Conservation (phyloP, 2,329 filamentous ascomycete genomes). For the Colletotrichum agaves region DNA sequence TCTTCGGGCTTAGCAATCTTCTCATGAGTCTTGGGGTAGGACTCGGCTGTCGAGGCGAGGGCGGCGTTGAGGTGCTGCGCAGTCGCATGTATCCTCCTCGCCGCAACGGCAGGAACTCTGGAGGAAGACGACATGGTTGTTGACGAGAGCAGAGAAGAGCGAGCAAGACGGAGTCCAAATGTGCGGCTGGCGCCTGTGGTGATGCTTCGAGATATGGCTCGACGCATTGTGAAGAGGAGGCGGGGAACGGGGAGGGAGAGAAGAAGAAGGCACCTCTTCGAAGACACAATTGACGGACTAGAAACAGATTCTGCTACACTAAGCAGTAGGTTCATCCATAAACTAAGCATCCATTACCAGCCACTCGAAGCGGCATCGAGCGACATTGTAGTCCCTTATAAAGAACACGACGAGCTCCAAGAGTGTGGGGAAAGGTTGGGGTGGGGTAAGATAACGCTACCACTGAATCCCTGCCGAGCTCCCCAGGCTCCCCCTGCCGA, state of each 20-base stretch:
- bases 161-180: conserved; percentile 42
- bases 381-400: conserved; percentile 37
- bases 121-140: conserved; percentile 39
- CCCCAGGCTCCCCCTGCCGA: conserved; percentile 27
- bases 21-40: conserved; percentile 78
- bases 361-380: conserved; percentile 27
- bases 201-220: conserved; percentile 54
- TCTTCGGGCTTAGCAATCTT: conserved; percentile 74
- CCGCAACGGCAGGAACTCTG: conserved; percentile 49
- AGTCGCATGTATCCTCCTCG: conserved; percentile 67
- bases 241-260: neutral
- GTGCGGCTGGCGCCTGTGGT: conserved; percentile 49
- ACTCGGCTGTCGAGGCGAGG: conserved; percentile 65
- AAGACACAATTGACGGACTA: conserved; percentile 22
- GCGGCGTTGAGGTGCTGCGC: conserved; percentile 65
- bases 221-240: conserved; percentile 54
- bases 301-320: conserved; percentile 22
- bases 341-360: conserved; percentile 28
- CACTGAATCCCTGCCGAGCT: conserved; percentile 15
- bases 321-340: conserved; percentile 11
- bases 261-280: conserved; percentile 9
- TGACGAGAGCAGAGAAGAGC: conserved; percentile 42
- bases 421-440: conserved; percentile 35
- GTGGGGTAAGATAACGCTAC: conserved; percentile 33
- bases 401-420: conserved; percentile 30